Evolutionary conservation across 345 rosid species (phyloP), one percentile per base, ranked within the genome.

Genomic region (Salix suchowensis): DNA sequence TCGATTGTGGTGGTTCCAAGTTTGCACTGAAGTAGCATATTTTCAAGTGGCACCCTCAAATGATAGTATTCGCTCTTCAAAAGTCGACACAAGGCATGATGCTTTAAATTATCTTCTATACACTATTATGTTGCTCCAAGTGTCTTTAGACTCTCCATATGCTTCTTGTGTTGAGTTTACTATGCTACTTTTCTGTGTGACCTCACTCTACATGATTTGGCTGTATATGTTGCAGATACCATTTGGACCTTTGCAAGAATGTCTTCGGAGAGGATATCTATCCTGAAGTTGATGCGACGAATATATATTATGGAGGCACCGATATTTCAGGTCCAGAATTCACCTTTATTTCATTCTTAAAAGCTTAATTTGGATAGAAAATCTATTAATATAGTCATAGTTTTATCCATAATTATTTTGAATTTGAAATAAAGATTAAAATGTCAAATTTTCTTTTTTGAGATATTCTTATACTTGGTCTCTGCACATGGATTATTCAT

Each of bases 1-100:
- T 77, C 87, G 97, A 72, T 77, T 91, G 82, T 94, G 98, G 97
- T 92, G 98, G 98, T 92, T 89, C 78, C 98, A 92, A 86, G 95
- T 89, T 78, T 94, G 97, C 79, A 90, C 95, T 65, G 95, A 94
- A 85, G 88, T 94, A 72, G 97, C 95, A 13, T 94, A 87, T 82
- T 94, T 92, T 74, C 97, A 94, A 77, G 97, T 92, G 79, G 97
- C 98, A 37, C 97, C 97, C 39, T 60, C 88, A 75, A 89, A 91
- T 85, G 94, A 92, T 76, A 92, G 94, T 67, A 67, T 94, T 67
- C 97, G 97, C 77, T 94, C 97, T 42, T 86, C 92, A 69, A 91
- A 83, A 90, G 85, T 94, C 77, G 90, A 92, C 81, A 80, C 91
- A 76, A 80, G 86, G 98, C 85, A 81, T 61, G 89, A 24, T 61